Conservation (phyloP, 2,329 filamentous ascomycete genomes). For the Alternaria gaisen region DNA sequence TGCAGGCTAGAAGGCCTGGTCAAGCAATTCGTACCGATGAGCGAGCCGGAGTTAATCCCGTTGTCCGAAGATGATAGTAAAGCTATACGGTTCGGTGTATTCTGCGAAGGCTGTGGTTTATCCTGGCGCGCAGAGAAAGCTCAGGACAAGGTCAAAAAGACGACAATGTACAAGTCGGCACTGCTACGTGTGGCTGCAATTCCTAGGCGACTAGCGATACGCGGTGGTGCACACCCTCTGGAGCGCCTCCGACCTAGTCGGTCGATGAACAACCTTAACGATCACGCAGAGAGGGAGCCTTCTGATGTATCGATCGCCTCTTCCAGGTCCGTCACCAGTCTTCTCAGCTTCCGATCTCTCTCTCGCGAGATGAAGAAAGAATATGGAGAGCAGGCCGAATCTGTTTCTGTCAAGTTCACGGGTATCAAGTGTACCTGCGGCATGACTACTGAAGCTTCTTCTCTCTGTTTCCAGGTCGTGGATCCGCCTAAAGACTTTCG, state of each 20-base stretch:
- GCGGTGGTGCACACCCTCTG: constrained; percentile 10
- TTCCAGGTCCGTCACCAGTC: constrained; percentile 19
- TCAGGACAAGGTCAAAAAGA: constrained; percentile 14
- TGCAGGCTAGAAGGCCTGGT: constrained; percentile 32
- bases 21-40: constrained; percentile 35
- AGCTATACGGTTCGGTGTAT: constrained; percentile 33
- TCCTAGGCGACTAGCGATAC: constrained; percentile 21
- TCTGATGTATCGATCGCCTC: background rate
- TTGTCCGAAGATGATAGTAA: constrained; percentile 16
- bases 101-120: constrained; percentile 36
- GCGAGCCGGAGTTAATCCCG: constrained; percentile 33
- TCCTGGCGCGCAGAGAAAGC: constrained; percentile 30
- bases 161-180: constrained; percentile 15
- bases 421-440: constrained; percentile 35
- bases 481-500: constrained; percentile 11
- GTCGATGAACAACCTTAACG: constrained; percentile 22
- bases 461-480: constrained; percentile 36
- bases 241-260: constrained; percentile 21
- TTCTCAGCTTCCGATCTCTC: constrained; percentile 21
- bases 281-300: background rate
- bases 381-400: constrained; percentile 27
- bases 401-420: constrained; percentile 29
- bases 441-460: constrained; percentile 17
- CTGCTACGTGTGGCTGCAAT: constrained; percentile 19
- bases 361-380: constrained; percentile 21